Evolutionary conservation across 2,329 filamentous ascomycete species (phyloP), one percentile per base, ranked within the genome.

Genomic region (Aspergillus proliferans): DNA sequence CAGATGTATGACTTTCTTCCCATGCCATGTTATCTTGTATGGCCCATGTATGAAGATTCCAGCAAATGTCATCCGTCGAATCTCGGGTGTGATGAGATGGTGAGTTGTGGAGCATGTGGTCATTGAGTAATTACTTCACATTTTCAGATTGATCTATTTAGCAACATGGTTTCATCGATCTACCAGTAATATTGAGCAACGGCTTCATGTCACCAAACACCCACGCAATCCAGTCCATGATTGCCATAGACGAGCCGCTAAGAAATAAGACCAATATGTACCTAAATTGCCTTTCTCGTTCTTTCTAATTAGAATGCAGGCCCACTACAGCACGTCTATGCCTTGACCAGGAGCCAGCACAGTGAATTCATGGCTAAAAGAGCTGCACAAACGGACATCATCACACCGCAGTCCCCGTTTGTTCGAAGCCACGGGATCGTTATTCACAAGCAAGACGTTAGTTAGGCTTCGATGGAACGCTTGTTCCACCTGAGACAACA

Each of bases 401-500:
- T 6, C 22, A 22, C 22, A 22, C 22, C 22, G 22, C 22, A 6
- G 22, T 22, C 22, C 22, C 26, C 26, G 26, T 12, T 30, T 12
- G 26, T 12, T 30, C 26, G 4, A 4, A 30, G 3, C 26, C 26
- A 12, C 26, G 10, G 26, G 19, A 4, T 45, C 8, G 26, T 22
- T 28, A 44, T 30, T 30, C 10, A 30, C 26, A 36, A 10, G 24
- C 18, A 30, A 19, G 19, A 19, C 15, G 18, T 55, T 57, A 66
- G 47, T 58, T 64, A 22, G 58, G 49, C 48, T 67, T 65, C 15
- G 65, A 30, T 30, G 26, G 52, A 18, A 61, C 24, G 41, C 51
- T 50, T 6, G 52, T 54, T 8, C 64, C 67, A n/a, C 69, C 68
- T 4, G 69, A 70, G 9, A 72, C 62, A 42, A 72, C 69, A 28